A percentile compares a stretch with the other conserved stretches of the same genome.
phyloP scores from a whole-genome alignment of 805 yeast species.

The Saccharomycopsis sp. region DNA sequence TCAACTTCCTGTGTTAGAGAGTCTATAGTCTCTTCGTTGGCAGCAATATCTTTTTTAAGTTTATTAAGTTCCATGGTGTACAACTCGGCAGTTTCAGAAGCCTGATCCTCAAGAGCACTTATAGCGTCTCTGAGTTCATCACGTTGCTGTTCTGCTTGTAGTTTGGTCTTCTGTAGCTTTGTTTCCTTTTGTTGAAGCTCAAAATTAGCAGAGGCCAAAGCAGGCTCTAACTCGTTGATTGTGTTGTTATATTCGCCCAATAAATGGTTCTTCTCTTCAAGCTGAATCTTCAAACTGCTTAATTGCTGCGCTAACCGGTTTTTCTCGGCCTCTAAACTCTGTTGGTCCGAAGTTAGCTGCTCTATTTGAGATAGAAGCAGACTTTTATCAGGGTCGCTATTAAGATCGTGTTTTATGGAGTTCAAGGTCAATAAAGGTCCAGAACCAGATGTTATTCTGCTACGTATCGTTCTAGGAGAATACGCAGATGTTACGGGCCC shows the following conservation, averaged over 20 bases:
- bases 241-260: constrained; percentile 42
- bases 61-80: constrained; percentile 40
- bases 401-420: no score
- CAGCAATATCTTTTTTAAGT: constrained; percentile 1
- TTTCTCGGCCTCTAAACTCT: constrained; percentile 10
- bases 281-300: constrained; percentile 25
- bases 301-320: constrained; percentile 7
- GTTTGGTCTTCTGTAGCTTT: constrained; percentile 40
- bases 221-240: constrained; percentile 42
- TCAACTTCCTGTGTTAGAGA: not conserved
- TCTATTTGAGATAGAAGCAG: no score
- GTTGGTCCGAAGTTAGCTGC: constrained; percentile 6
- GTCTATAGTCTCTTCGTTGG: not conserved
- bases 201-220: constrained; percentile 40
- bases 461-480: not conserved
- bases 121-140: constrained; percentile 54
- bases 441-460: not conserved
- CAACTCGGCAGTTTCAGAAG: constrained; percentile 46
- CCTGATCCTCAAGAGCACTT: constrained; percentile 47
- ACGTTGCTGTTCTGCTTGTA: constrained; percentile 45
- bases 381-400: no score
- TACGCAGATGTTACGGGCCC: not conserved
- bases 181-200: constrained; percentile 40
- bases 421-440: not conserved
- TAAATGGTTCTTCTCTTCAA: constrained; percentile 39